These are phyloP conservation scores for Helminthosporium solani DNA, from an alignment of 2,329 filamentous ascomycete species.

Conservation along the genomic window DNA sequence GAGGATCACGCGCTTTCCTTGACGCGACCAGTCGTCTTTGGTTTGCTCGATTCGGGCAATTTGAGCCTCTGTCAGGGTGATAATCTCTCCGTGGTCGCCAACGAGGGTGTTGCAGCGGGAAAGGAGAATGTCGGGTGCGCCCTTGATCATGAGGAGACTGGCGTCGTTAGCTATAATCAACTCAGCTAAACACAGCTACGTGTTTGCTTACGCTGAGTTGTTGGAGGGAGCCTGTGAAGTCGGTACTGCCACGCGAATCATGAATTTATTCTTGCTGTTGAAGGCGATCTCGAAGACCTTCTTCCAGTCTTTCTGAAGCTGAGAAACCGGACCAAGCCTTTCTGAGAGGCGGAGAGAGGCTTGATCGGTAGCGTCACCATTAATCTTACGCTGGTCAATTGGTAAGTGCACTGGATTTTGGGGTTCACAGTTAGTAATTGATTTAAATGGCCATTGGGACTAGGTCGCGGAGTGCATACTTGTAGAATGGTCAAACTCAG, in stretches of 20 bases:
- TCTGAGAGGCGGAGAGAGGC: slow-evolving; percentile 73
- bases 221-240: slow-evolving; percentile 30
- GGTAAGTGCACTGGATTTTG: slow-evolving; percentile 60
- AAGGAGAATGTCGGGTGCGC: slow-evolving; percentile 73
- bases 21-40: slow-evolving; percentile 68
- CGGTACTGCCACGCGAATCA: slow-evolving; percentile 63
- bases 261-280: slow-evolving; percentile 83
- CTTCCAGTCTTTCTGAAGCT: slow-evolving; percentile 63
- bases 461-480: too few relatives aligned
- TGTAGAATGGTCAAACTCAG: slow-evolving; percentile 70
- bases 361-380: slow-evolving; percentile 75
- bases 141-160: slow-evolving; percentile 69
- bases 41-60: slow-evolving; percentile 54
- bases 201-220: slow-evolving; percentile 25
- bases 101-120: slow-evolving; percentile 61
- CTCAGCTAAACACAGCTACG: neutral
- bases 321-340: slow-evolving; percentile 59
- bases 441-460: too few relatives aligned
- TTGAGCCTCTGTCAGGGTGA: slow-evolving; percentile 50
- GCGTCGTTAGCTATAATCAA: slow-evolving; percentile 7
- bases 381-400: slow-evolving; percentile 62
- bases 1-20: slow-evolving; percentile 68
- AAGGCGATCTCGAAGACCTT: slow-evolving; percentile 64
- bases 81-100: slow-evolving; percentile 55
- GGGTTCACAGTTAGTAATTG: too few relatives aligned